phyloP scores from a whole-genome alignment of 176 grass and related monocot genomes.

The Carex pumila region DNA sequence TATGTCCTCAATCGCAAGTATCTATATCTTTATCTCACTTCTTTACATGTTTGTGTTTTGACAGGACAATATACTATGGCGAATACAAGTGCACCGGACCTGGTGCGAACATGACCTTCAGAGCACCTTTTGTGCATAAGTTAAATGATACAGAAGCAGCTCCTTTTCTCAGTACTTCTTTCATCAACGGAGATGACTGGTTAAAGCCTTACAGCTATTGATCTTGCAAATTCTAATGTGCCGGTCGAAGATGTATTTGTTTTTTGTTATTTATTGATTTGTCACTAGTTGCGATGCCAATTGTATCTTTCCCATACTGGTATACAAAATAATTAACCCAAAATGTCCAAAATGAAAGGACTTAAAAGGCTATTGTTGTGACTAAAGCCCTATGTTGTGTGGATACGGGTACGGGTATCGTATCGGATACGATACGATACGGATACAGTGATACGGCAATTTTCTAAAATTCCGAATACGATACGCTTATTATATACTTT shows the following conservation, averaged over 20 bases:
- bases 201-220: constrained; percentile 55
- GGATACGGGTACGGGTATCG: no score
- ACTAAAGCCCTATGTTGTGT: no score
- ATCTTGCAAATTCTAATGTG: background rate
- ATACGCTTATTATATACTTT: no score
- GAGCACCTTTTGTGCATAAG: constrained; percentile 44
- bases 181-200: constrained; percentile 70
- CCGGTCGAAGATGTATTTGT: background rate
- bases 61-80: constrained; percentile 73
- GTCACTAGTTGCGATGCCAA: background rate
- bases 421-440: no score
- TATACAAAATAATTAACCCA: background rate
- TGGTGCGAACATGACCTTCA: constrained; percentile 48
- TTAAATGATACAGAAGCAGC: constrained; percentile 59
- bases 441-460: no score
- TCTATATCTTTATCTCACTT: constrained; percentile 5
- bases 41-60: background rate
- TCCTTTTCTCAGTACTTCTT: constrained; percentile 62
- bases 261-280: constrained; percentile 3
- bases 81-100: constrained; percentile 67
- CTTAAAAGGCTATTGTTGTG: background rate
- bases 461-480: no score
- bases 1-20: background rate
- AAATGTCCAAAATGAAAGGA: background rate
- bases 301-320: background rate